phyloP scores from a whole-genome alignment of 768 basidiomycete genomes.

The Cystofilobasidium macerans region DNA sequence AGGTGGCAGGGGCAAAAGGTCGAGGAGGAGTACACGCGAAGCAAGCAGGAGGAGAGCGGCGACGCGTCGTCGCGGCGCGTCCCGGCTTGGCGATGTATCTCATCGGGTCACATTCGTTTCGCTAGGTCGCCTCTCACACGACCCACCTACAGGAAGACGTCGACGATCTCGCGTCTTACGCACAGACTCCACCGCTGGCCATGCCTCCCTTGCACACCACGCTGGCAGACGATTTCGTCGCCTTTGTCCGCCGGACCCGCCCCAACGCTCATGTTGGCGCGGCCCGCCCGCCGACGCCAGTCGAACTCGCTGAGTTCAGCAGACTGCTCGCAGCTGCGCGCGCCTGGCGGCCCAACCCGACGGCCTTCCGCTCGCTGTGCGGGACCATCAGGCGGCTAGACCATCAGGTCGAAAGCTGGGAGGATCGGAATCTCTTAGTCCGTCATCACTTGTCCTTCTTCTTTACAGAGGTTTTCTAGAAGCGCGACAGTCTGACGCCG shows the following conservation, averaged over 20 bases:
- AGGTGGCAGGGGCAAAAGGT: too few relatives aligned
- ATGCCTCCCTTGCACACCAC: neutral
- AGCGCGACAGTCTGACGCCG: too few relatives aligned
- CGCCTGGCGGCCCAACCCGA: neutral
- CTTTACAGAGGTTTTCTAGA: too few relatives aligned
- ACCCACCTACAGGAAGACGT: too few relatives aligned
- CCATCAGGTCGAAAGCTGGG: slow-evolving; percentile 32
- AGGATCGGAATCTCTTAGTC: slow-evolving; percentile 28
- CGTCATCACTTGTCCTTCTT: too few relatives aligned
- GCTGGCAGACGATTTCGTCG: neutral
- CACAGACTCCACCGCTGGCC: neutral
- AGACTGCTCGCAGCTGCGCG: slow-evolving; percentile 2
- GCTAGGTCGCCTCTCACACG: too few relatives aligned
- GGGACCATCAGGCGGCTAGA: slow-evolving; percentile 27
- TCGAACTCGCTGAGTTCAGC: neutral
- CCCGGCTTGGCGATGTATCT: too few relatives aligned
- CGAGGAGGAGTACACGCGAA: too few relatives aligned
- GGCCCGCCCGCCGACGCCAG: slow-evolving; percentile 1
- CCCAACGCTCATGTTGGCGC: neutral
- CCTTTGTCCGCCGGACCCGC: neutral
- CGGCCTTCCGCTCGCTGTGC: neutral
- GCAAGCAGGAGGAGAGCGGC: too few relatives aligned
- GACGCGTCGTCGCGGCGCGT: too few relatives aligned
- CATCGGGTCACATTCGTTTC: too few relatives aligned
- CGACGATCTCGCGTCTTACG: too few relatives aligned